Base-by-base conservation (phyloP, 1,284 basidiomycete species). In the Puccinia polysora region DNA sequence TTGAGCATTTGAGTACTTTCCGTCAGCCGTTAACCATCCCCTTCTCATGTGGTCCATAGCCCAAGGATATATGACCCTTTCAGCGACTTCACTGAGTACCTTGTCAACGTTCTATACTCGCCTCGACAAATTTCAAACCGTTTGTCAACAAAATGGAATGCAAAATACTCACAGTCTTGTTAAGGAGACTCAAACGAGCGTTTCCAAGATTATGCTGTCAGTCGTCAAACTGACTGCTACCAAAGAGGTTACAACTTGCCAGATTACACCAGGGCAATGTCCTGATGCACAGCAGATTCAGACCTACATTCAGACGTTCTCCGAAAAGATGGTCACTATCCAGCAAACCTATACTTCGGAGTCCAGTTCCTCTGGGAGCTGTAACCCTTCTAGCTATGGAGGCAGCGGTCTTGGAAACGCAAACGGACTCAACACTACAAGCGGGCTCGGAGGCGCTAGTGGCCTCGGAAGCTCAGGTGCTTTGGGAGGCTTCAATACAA, bases 31-130 rank as follows among this genome's bases (percentile, higher is more conserved):
- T 40, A n/a, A 65, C 28, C 1, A 65, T 23, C 6, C 4, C 1
- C 20, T 18, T 47, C 23, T 68, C 43, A 30, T 20, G 6, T 49
- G n/a, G 28, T 40, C 2, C 34, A 47, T 56, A 69, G 67, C 32
- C 34, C 34, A 69, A 32, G 55, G 43, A 7, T 69, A 69, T 60
- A 40, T 69, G 25, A 60, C 56, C n/a, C 67, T 69, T 36, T 59
- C 55, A 15, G 67, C 67, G 4, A 69, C 67, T 20, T 69, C 67
- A 38, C 40, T 69, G 23, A 69, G 53, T 30, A 69, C 67, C 52
- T 20, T 69, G n/a, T 60, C 56, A 14, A 52, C 55, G 1, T 60
- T 49, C 18, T 69, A 50, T 47, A 60, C 32, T 14, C 55, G 55
- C 8, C 55, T 69, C n/a, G 20, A 38, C 32, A 69, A 50, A n/a